Base-by-base conservation (phyloP, 257 asterid species). In the Solanum etuberosum region DNA sequence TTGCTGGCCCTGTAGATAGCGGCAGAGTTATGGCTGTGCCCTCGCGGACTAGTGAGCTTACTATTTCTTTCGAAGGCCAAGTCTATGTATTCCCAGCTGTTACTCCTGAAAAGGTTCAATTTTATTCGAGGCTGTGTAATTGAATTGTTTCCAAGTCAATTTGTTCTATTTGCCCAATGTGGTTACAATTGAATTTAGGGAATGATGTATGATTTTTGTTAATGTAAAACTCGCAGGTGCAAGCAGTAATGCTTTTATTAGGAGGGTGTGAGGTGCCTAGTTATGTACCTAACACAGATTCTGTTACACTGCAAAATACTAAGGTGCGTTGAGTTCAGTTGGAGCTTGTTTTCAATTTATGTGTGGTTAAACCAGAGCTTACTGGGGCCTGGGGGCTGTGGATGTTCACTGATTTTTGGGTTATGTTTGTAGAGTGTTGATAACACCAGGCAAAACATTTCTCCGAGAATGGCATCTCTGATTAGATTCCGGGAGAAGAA, bases 1-100 rank as follows among this genome's bases (percentile, higher is more conserved):
- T 86, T 89, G 89, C 87, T 29, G 54, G 67, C 35, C 74, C 89
- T 31, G 43, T 87, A 16, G 86, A 63, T 87, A 83, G 87, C 82
- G 37, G 88, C 83, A 59, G 88, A 88, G 65, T 32, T 87, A 61
- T 86, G 27, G 84, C 23, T 16, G 80, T 43, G 46, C 71, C 86
- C 2, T 70, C 91, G 54, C 88, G 91, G 90, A 88, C 88, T 27
- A 89, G 94, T 86, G 95, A 93, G 89, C 93, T 93, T 32, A 86
- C 93, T 35, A 90, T 93, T 81, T 91, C 96, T 65, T 93, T 93
- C 25, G 92, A 93, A 89, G 96, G 96, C 71, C 91, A 92, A 91
- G 91, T 92, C 6, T 91, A 93, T 84, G 96, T 93, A 43, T 93
- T 92, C 67, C 96, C 94, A 15, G 91, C 90, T 88, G 93, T 93